These are phyloP conservation scores for Globisporangium yorkense DNA, from an alignment of 352 stramenopile genomes.

Conservation along the genomic window DNA sequence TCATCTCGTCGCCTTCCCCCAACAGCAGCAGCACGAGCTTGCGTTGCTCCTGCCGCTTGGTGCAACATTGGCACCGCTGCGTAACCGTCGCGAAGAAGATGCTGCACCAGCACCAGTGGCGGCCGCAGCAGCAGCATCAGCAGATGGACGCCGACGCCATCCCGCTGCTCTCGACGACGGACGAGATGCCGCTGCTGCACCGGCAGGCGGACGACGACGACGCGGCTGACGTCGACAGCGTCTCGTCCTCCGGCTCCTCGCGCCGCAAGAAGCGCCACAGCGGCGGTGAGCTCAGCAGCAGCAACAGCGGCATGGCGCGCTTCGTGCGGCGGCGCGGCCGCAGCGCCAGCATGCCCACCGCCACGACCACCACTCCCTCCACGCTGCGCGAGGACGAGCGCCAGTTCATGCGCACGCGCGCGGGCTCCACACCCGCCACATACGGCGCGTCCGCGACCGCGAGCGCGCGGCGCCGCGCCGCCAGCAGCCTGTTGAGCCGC, in stretches of 20 bases:
- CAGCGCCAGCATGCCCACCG: conserved; percentile 1
- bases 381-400: not conserved
- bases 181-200: conserved; percentile 17
- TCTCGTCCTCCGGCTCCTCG: not conserved
- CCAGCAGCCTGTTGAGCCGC: conserved; percentile 6
- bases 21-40: too few relatives aligned
- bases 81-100: not conserved
- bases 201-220: conserved; percentile 5
- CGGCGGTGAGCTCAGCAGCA: not conserved
- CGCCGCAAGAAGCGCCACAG: conserved; percentile 11
- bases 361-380: not conserved
- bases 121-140: not conserved
- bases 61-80: too few relatives aligned
- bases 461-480: not conserved
- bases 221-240: not conserved
- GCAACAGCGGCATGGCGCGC: conserved; percentile 1
- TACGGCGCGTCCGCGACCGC: not conserved
- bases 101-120: not conserved
- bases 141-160: conserved; percentile 10
- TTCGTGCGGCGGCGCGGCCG: conserved; percentile 9
- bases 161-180: conserved; percentile 19
- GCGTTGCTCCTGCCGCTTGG: too few relatives aligned
- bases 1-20: too few relatives aligned
- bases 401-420: not conserved
- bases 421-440: conserved; percentile 3